Evolutionary conservation across 768 basidiomycete species (phyloP).

Genomic region (Mycena crocata): DNA sequence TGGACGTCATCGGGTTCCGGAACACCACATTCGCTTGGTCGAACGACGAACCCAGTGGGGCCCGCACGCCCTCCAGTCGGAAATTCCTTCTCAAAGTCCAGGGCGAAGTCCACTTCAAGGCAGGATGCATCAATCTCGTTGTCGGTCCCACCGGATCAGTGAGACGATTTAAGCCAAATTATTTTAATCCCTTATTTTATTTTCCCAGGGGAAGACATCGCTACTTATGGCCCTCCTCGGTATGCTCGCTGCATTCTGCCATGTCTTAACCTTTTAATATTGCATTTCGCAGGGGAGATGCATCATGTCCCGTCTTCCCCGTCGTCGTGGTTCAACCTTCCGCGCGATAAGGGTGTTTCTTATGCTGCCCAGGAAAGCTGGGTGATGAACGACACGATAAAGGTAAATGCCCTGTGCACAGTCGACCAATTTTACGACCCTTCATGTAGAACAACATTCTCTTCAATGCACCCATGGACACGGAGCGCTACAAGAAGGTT

Average conservation of each 20-base stretch:
- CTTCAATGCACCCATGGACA: slow-evolving; percentile 82
- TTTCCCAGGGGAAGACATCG: slow-evolving; percentile 66
- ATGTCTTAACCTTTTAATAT: neutral
- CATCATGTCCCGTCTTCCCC: slow-evolving; percentile 64
- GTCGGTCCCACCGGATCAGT: slow-evolving; percentile 67
- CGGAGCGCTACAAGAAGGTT: slow-evolving; percentile 82
- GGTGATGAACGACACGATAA: slow-evolving; percentile 85
- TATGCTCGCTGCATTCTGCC: slow-evolving; percentile 10
- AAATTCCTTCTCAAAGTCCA: slow-evolving; percentile 63
- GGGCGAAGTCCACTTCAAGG: slow-evolving; percentile 67
- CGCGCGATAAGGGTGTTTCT: slow-evolving; percentile 74
- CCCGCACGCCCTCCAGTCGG: slow-evolving; percentile 54
- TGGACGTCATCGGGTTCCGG: slow-evolving; percentile 60
- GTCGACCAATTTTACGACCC: neutral
- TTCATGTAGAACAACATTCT: slow-evolving; percentile 75
- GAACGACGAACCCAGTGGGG: slow-evolving; percentile 39
- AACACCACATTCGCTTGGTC: slow-evolving; percentile 71
- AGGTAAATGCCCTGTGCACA: slow-evolving; percentile 45
- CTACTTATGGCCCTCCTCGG: slow-evolving; percentile 72
- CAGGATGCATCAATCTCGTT: slow-evolving; percentile 65
- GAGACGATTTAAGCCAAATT: neutral
- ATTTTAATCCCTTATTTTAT: neutral
- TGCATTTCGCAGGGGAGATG: slow-evolving; percentile 69
- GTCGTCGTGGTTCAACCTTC: slow-evolving; percentile 77
- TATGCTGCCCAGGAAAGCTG: slow-evolving; percentile 90